These are phyloP conservation scores for Stemphylium vesicarium DNA, from an alignment of 2,329 filamentous ascomycete genomes.

Conservation along the genomic window DNA sequence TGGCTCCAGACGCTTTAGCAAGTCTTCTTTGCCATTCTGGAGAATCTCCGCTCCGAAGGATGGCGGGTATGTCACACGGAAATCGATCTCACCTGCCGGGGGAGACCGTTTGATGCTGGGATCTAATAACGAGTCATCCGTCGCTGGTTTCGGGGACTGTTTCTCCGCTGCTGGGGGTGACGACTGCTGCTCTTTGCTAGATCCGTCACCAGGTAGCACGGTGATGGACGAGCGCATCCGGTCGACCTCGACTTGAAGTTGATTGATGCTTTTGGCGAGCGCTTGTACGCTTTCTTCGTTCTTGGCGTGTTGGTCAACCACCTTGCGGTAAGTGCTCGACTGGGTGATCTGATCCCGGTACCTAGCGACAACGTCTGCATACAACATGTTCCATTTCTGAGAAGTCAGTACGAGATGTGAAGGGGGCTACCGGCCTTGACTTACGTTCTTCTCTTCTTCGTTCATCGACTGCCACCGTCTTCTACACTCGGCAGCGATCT, in stretches of 20 bases:
- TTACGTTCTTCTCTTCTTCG: conserved; percentile 48
- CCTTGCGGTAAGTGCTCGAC: conserved; percentile 45
- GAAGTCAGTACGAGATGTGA: conserved; percentile 17
- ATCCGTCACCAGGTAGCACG: conserved; percentile 30
- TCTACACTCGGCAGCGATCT: conserved; percentile 51
- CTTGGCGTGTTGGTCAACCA: conserved; percentile 46
- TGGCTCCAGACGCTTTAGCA: conserved; percentile 58
- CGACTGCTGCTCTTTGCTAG: conserved; percentile 16
- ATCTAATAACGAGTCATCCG: conserved; percentile 42
- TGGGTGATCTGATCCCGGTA: conserved; percentile 49
- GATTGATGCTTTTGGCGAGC: conserved; percentile 50
- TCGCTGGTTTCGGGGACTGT: conserved; percentile 24
- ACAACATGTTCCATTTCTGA: conserved; percentile 51
- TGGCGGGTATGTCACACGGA: conserved; percentile 58
- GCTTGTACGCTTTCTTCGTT: conserved; percentile 50
- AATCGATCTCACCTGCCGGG: conserved; percentile 54
- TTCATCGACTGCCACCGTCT: conserved; percentile 49
- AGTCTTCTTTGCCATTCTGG: conserved; percentile 57
- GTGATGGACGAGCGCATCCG: conserved; percentile 45
- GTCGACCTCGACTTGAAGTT: conserved; percentile 49
- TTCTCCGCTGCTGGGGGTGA: conserved; percentile 26
- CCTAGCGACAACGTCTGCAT: conserved; percentile 48
- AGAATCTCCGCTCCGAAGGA: conserved; percentile 57
- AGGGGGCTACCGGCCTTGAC: background rate
- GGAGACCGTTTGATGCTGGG: conserved; percentile 46